Conservation (phyloP, 2,329 filamentous ascomycete genomes). For the Thermothelomyces thermophilus region DNA sequence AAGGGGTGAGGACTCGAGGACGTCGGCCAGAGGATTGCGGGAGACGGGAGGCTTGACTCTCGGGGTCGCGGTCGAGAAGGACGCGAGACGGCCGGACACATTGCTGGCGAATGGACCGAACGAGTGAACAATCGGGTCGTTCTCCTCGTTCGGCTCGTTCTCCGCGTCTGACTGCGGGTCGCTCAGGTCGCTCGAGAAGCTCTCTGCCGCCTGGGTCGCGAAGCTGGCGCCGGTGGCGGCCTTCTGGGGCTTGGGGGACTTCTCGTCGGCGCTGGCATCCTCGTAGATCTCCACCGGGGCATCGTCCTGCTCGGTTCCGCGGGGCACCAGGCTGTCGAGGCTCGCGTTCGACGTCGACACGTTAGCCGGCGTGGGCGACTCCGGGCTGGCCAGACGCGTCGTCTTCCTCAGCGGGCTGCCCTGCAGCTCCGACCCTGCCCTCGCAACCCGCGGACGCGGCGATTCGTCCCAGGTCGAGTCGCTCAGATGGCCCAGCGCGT, state of each 20-base stretch:
- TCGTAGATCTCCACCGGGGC: conserved; percentile 65
- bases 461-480: conserved; percentile 69
- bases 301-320: conserved; percentile 29
- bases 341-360: conserved; percentile 36
- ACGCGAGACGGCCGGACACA: conserved; percentile 72
- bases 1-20: conserved; percentile 5
- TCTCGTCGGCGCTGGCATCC: conserved; percentile 55
- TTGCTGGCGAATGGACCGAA: conserved; percentile 88
- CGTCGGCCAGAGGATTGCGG: conserved; percentile 5
- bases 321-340: conserved; percentile 40
- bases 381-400: conserved; percentile 62
- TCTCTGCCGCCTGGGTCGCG: conserved; percentile 43
- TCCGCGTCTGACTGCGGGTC: conserved; percentile 42
- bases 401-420: conserved; percentile 53
- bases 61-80: conserved; percentile 52
- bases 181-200: conserved; percentile 53
- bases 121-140: conserved; percentile 85
- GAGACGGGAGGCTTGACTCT: conserved; percentile 18
- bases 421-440: conserved; percentile 40
- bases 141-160: conserved; percentile 83
- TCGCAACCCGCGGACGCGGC: conserved; percentile 36
- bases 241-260: conserved; percentile 34
- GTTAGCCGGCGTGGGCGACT: conserved; percentile 54
- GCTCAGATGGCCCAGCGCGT: conserved; percentile 47
- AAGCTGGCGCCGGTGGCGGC: conserved; percentile 38